These are phyloP conservation scores for Verticillium klebahnii DNA, from an alignment of 2,329 filamentous ascomycete genomes.

Conservation along the genomic window DNA sequence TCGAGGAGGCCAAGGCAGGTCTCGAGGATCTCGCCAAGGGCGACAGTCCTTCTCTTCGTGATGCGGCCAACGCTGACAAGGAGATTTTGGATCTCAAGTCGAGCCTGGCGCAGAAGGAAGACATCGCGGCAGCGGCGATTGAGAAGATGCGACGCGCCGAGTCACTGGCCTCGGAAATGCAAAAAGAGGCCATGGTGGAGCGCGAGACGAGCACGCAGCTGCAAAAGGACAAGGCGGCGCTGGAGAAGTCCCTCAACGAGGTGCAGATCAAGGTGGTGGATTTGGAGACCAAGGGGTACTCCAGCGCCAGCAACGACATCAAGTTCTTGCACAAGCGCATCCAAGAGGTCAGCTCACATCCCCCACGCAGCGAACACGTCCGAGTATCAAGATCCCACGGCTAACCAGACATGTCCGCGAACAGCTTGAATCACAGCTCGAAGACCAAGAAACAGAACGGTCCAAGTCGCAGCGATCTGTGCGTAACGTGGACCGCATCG, in stretches of 20 bases:
- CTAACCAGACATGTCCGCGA: constrained; percentile 17
- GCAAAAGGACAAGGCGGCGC: constrained; percentile 81
- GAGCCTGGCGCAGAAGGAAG: constrained; percentile 84
- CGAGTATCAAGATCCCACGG: not conserved
- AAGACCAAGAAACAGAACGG: constrained; percentile 74
- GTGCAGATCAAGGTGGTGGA: constrained; percentile 86
- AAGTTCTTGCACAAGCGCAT: constrained; percentile 92
- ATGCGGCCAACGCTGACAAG: constrained; percentile 82
- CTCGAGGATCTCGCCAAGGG: constrained; percentile 84
- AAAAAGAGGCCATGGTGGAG: constrained; percentile 86
- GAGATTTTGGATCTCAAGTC: constrained; percentile 88
- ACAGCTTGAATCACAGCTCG: constrained; percentile 83
- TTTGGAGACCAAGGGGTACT: constrained; percentile 95
- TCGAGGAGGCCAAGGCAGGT: constrained; percentile 82
- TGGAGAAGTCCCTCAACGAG: constrained; percentile 90
- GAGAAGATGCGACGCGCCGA: constrained; percentile 97
- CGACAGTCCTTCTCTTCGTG: constrained; percentile 81
- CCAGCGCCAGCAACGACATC: constrained; percentile 88
- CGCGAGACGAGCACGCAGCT: constrained; percentile 76
- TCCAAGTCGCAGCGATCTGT: constrained; percentile 80
- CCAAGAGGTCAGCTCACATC: constrained; percentile 65
- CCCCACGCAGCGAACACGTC: not conserved
- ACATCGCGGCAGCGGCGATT: constrained; percentile 84
- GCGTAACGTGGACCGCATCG: constrained; percentile 87
- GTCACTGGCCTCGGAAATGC: constrained; percentile 78